Evolutionary conservation across 164 flowering plant genomes (phyloP), one percentile per base, ranked within the genome.

Genomic region (Nymphaea thermarum): DNA sequence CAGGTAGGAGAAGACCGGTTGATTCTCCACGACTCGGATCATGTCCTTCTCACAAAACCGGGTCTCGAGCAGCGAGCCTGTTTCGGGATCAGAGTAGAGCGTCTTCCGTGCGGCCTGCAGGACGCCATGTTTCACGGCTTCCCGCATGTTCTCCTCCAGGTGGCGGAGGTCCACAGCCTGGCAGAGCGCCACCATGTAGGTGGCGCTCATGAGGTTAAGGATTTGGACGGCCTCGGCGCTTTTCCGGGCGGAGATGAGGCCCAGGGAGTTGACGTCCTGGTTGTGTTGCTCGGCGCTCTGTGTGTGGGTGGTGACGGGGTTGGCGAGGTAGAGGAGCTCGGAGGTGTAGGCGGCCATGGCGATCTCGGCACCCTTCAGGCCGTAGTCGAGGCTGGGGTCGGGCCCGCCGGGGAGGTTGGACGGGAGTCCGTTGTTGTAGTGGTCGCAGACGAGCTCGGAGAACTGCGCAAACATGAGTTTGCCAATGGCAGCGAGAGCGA

Each of bases 31-130:
- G 0, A 81, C 84, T 66, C 77, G 78, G 72, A 77, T 51, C 15
- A 82, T 68, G 41, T 82, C 82, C 70, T 78, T 79, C 77, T 84
- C 83, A 44, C 82, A 84, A 77, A 85, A 85, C 3, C 88, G 71
- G 4, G 86, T 65, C 60, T 76, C 79, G 1, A 77, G 78, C 69
- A 79, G 66, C 0, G 73, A 69, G 5, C 83, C 86, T 17, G 25
- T 61, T 8, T 76, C 73, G n/a, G 74, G 69, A 4, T 69, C 69
- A 0, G 66, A 41, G 78, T 77, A 77, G 41, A 83, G 84, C 12
- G 85, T 82, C 60, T 78, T 78, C 73, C 73, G 74, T 3, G 68
- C 77, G 1, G 71, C 76, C 62, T 82, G 83, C 60, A 67, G 60
- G n/a, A 83, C 62, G 0, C 71, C 42, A 44, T 76, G 72, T 63